Conservation (phyloP, 73 alveolate genomes). For the Paramecium pentaurelia region DNA sequence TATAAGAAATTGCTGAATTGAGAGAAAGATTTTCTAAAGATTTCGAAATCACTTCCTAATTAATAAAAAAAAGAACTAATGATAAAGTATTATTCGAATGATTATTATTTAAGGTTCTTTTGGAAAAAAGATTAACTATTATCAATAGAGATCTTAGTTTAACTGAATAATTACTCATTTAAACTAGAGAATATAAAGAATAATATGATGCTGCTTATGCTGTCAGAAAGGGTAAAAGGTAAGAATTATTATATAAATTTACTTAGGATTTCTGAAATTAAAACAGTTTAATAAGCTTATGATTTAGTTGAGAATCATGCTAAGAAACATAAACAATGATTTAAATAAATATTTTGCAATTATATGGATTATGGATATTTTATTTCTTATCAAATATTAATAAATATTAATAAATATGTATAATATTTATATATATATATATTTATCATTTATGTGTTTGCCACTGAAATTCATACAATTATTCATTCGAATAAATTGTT, state of each 20-base stretch:
- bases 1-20: constrained; percentile 4
- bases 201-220: constrained; percentile 45
- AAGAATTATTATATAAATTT: neutral
- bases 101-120: neutral
- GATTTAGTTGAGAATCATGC: constrained; percentile 36
- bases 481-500: neutral
- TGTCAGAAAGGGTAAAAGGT: constrained; percentile 47
- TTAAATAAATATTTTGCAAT: neutral
- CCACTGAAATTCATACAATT: constrained; percentile 3
- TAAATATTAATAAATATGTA: neutral
- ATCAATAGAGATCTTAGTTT: neutral
- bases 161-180: neutral
- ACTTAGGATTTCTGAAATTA: constrained; percentile 10
- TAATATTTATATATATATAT: neutral
- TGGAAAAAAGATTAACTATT: constrained; percentile 5
- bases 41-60: neutral
- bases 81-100: neutral
- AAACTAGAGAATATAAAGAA: constrained; percentile 40
- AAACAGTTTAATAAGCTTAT: constrained; percentile 29
- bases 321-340: neutral
- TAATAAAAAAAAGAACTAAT: neutral
- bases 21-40: constrained; percentile 31
- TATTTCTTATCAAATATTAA: neutral
- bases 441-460: neutral
- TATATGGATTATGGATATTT: neutral